phyloP scores from a whole-genome alignment of 768 basidiomycete genomes.

The Cystofilobasidium macerans region DNA sequence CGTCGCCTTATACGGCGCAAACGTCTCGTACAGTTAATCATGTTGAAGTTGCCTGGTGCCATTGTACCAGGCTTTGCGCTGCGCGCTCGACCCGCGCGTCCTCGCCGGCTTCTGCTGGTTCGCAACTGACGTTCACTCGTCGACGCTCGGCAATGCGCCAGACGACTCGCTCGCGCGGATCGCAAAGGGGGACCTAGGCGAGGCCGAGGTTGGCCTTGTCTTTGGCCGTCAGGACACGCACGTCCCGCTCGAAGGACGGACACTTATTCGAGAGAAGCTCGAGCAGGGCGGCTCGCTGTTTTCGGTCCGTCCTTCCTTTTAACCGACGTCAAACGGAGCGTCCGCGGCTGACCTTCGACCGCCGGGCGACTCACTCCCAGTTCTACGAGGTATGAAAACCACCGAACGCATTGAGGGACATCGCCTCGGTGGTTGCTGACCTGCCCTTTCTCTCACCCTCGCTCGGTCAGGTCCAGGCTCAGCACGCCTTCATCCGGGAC shows the following conservation, averaged over 20 bases:
- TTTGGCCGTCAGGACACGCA: constrained; percentile 93
- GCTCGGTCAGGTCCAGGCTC: constrained; percentile 96
- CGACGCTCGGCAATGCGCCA: constrained; percentile 69
- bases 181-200: constrained; percentile 58
- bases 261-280: constrained; percentile 67
- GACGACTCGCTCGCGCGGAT: constrained; percentile 73
- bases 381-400: too few relatives aligned
- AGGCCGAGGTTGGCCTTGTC: constrained; percentile 85
- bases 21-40: too few relatives aligned
- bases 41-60: too few relatives aligned
- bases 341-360: too few relatives aligned
- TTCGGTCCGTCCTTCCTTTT: constrained; percentile 48
- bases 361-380: too few relatives aligned
- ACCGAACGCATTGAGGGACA: too few relatives aligned
- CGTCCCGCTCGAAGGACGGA: constrained; percentile 74
- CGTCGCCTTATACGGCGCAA: constrained; percentile 2
- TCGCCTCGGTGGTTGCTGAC: too few relatives aligned
- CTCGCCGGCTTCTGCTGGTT: constrained; percentile 85
- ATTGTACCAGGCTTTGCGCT: constrained; percentile 38
- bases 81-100: constrained; percentile 75
- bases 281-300: constrained; percentile 65
- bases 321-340: neutral
- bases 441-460: too few relatives aligned
- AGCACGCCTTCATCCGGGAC: constrained; percentile 85
- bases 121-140: constrained; percentile 71